A percentile compares a stretch with the other conserved stretches of the same genome.
Conservation (phyloP, 106 monocot species). For the Hemerocallis citrina region DNA sequence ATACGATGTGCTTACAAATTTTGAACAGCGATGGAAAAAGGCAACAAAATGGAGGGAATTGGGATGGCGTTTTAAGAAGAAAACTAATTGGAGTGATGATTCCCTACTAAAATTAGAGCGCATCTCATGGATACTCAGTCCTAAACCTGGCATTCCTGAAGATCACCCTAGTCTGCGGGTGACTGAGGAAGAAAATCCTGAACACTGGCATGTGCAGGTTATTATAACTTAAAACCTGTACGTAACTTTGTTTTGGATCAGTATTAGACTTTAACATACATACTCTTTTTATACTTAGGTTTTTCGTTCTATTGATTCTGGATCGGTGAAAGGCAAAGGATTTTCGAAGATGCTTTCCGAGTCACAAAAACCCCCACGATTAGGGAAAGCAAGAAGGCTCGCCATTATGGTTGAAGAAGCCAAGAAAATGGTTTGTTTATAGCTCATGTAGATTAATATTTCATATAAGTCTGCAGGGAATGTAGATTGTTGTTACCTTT, state of each 20-base stretch:
- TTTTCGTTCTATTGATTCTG: constrained; percentile 76
- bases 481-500: neutral
- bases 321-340: constrained; percentile 82
- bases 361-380: constrained; percentile 14
- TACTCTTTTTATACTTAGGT: constrained; percentile 25
- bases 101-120: constrained; percentile 62
- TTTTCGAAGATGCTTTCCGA: constrained; percentile 43
- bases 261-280: neutral
- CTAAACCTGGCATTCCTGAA: constrained; percentile 21
- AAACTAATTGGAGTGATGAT: constrained; percentile 57
- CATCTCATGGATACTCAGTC: constrained; percentile 82
- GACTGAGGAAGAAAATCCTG: constrained; percentile 37
- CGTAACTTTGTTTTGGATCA: neutral
- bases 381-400: constrained; percentile 11
- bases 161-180: constrained; percentile 50
- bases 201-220: constrained; percentile 81
- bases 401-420: constrained; percentile 11
- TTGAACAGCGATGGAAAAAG: constrained; percentile 70
- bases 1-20: constrained; percentile 64
- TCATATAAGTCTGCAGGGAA: constrained; percentile 1
- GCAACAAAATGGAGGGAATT: constrained; percentile 54
- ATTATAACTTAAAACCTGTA: neutral
- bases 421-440: constrained; percentile 3
- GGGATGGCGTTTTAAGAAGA: constrained; percentile 26
- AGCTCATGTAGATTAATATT: neutral